A percentile compares a stretch with the other conserved stretches of the same genome.
These are phyloP conservation scores for Aspergillus sclerotialis DNA, from an alignment of 2,329 filamentous ascomycete species.

Conservation along the genomic window DNA sequence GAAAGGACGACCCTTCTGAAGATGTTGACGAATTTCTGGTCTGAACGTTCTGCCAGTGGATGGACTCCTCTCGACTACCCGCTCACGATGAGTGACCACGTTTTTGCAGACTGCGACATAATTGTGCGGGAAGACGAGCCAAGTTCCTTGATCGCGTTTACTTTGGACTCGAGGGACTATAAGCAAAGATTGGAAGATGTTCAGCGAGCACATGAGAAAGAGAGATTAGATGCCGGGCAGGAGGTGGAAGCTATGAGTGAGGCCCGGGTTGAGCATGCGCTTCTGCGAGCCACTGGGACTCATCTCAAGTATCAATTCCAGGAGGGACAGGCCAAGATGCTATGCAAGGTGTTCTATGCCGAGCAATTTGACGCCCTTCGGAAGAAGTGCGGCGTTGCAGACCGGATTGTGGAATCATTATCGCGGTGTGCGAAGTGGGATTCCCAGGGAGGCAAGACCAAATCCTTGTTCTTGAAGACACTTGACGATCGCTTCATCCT, in stretches of 20 bases:
- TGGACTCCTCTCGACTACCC: constrained; percentile 93
- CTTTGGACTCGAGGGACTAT: constrained; percentile 82
- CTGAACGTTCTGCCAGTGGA: constrained; percentile 89
- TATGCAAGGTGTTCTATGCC: constrained; percentile 97
- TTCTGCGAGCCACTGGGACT: constrained; percentile 77
- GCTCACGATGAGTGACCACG: constrained; percentile 78
- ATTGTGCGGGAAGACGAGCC: constrained; percentile 97
- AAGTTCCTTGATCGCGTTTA: constrained; percentile 90
- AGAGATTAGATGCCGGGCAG: constrained; percentile 16
- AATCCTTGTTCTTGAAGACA: constrained; percentile 94
- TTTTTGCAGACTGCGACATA: constrained; percentile 94
- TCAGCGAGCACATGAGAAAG: constrained; percentile 28
- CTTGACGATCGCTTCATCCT: constrained; percentile 89
- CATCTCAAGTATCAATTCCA: constrained; percentile 95
- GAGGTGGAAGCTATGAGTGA: constrained; percentile 49
- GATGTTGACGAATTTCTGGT: constrained; percentile 96
- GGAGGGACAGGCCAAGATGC: constrained; percentile 87
- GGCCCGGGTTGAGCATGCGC: constrained; percentile 72
- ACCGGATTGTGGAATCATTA: constrained; percentile 89
- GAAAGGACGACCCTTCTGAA: constrained; percentile 92
- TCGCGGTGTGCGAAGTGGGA: constrained; percentile 97
- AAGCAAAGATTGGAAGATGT: constrained; percentile 63
- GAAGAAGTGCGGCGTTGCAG: constrained; percentile 84
- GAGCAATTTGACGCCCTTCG: constrained; percentile 95
- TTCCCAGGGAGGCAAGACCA: constrained; percentile 94